Evolutionary conservation across 805 yeast species (phyloP), one percentile per base, ranked within the genome.

Genomic region (Novakomyces olei): DNA sequence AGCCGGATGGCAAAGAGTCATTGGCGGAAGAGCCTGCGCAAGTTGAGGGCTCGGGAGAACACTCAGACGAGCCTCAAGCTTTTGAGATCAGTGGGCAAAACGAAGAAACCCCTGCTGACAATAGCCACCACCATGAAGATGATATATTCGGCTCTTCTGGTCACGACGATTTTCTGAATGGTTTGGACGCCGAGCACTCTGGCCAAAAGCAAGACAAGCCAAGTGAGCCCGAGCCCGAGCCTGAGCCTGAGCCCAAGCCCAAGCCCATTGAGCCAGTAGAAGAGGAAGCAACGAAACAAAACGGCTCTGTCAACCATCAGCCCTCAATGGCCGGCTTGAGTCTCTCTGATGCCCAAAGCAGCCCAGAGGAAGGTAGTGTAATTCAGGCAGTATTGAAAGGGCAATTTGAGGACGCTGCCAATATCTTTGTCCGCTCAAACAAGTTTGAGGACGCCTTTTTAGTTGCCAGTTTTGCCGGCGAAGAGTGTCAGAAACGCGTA

Each of bases 361-460:
- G 65, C 12, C 64, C 59, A 5, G 47, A 49, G 4, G 68, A 69
- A 26, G 58, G 55, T 33, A 47, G 53, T 9, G 53, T 75, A 26
- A 55, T 62, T 5, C 51, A 56, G 37, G 57, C 64, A 15, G 50
- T 85, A 30, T 60, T 85, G 32, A 49, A 52, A 10, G 80, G 81
- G 37, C 63, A 79, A 32, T 53, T 65, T 31, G 65, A 64, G 10
- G 58, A 63, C 17, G 94, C 95, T 1, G 70, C 79, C 8, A 64
- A 71, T 22, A 46, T 61, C 17, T 69, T 85, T 40, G 54, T 88
- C 37, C 60, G 68, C 29, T 63, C 67, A 23, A 74, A 66, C 32
- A 63, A 65, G 37, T 52, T 80, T 15, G 51, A 66, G 15, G 96
- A 88, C 49, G 94, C 96, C 3, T 62, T 83, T 42, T 57, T 83